Conservation (phyloP, 805 yeast species). For the Ogataea degrootiae region DNA sequence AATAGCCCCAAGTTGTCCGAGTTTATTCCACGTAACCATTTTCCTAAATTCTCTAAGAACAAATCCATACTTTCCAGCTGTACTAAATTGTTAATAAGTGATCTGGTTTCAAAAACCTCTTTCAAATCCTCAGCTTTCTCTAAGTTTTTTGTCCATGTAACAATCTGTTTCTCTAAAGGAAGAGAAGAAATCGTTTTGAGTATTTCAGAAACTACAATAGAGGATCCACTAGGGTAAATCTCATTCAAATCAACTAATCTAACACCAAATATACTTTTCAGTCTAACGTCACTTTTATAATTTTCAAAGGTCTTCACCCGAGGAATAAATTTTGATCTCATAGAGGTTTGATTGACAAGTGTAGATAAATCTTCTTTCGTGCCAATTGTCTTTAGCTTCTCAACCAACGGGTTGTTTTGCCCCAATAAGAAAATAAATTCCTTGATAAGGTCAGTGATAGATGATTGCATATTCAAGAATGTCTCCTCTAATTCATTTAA, state of each 20-base stretch:
- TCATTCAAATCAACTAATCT: slow-evolving; percentile 5
- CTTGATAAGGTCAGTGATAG: slow-evolving; percentile 5
- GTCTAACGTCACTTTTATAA: slow-evolving; percentile 5
- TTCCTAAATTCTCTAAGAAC: slow-evolving; percentile 2
- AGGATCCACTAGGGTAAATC: slow-evolving; percentile 6
- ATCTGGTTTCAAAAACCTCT: slow-evolving; percentile 8
- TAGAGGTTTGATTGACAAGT: slow-evolving; percentile 1
- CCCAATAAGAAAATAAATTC: slow-evolving; percentile 8
- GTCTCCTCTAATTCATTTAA: slow-evolving; percentile 8
- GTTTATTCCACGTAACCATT: slow-evolving; percentile 1
- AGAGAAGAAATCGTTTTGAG: slow-evolving; percentile 5
- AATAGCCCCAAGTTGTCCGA: slow-evolving; percentile 10
- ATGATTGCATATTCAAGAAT: slow-evolving; percentile 5
- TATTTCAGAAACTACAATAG: slow-evolving; percentile 11
- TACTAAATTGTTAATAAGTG: slow-evolving; percentile 9
- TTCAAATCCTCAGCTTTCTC: slow-evolving; percentile 6
- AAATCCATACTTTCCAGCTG: not conserved
- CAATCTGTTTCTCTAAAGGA: slow-evolving; percentile 7
- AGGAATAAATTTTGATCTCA: slow-evolving; percentile 6
- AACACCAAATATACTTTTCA: slow-evolving; percentile 12
- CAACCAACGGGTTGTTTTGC: slow-evolving; percentile 2
- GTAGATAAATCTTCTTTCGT: slow-evolving; percentile 4
- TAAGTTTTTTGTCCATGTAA: slow-evolving; percentile 10
- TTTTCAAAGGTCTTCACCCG: slow-evolving; percentile 9
- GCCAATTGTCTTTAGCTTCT: slow-evolving; percentile 1